Evolutionary conservation across 345 rosid species (phyloP).

Genomic region (Dimocarpus longan): DNA sequence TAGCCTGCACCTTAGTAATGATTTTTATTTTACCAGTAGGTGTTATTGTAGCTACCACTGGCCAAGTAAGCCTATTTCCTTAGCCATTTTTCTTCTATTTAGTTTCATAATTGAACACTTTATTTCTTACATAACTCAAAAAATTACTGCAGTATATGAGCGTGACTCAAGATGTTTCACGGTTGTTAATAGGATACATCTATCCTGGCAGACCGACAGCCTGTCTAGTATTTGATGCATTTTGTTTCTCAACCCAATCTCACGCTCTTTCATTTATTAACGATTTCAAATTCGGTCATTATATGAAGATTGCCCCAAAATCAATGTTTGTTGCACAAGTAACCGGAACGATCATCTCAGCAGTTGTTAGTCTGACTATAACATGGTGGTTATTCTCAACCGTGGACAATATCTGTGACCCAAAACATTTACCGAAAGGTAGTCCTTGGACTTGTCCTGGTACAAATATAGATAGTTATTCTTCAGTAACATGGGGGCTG

Average conservation of each 20-base stretch:
- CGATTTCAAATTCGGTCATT: background rate
- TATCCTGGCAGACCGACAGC: constrained; percentile 15
- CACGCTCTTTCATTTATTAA: background rate
- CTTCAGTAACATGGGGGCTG: constrained; percentile 16
- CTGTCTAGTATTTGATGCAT: background rate
- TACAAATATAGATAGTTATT: too few species aligned
- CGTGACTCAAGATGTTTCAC: constrained; percentile 4
- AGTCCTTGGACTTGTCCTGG: constrained; percentile 17
- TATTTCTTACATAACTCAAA: too few species aligned
- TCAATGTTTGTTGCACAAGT: too few species aligned
- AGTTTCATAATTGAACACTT: too few species aligned
- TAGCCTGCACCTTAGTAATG: constrained; percentile 31
- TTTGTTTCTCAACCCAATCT: background rate
- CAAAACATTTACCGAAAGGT: constrained; percentile 1
- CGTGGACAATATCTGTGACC: background rate
- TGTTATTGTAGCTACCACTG: constrained; percentile 45
- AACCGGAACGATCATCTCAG: too few species aligned
- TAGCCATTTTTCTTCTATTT: too few species aligned
- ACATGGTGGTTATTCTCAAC: background rate
- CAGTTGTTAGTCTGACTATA: background rate
- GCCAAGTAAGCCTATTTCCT: constrained; percentile 22
- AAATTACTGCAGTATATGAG: too few species aligned
- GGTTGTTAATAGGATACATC: background rate
- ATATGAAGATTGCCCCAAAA: background rate
- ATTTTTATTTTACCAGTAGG: constrained; percentile 37